phyloP scores from a whole-genome alignment of 176 grass and related monocot species.

The Chrysopogon serrulatus region DNA sequence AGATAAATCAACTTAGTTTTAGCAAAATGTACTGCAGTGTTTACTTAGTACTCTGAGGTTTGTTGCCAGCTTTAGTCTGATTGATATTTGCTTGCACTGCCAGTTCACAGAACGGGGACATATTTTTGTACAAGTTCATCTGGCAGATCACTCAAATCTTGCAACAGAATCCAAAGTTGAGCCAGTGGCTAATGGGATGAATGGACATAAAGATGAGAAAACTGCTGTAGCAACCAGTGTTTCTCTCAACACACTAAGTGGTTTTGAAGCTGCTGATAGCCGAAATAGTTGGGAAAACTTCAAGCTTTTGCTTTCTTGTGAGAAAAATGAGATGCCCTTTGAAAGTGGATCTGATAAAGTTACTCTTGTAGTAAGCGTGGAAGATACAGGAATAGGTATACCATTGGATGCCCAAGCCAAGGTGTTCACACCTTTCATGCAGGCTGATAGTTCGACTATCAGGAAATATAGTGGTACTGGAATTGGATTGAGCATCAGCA shows the following conservation, averaged over 20 bases:
- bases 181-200: slow-evolving; percentile 40
- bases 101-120: slow-evolving; percentile 95
- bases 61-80: slow-evolving; percentile 13
- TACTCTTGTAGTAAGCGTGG: slow-evolving; percentile 83
- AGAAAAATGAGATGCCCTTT: slow-evolving; percentile 32
- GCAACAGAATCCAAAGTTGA: slow-evolving; percentile 58
- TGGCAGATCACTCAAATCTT: slow-evolving; percentile 75
- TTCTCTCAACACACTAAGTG: slow-evolving; percentile 78
- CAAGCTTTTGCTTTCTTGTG: slow-evolving; percentile 59
- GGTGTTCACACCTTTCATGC: slow-evolving; percentile 91
- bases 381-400: slow-evolving; percentile 97
- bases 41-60: not conserved
- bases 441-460: slow-evolving; percentile 91
- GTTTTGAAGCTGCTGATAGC: slow-evolving; percentile 82
- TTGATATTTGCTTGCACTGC: slow-evolving; percentile 21
- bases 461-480: slow-evolving; percentile 88
- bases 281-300: slow-evolving; percentile 92
- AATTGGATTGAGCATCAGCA: slow-evolving; percentile 90
- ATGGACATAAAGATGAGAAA: slow-evolving; percentile 57
- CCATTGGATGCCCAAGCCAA: slow-evolving; percentile 64
- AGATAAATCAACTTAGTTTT: not conserved
- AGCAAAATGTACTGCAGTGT: not conserved
- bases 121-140: slow-evolving; percentile 98
- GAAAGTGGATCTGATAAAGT: slow-evolving; percentile 57
- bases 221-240: slow-evolving; percentile 27